Conservation (phyloP, 768 basidiomycete genomes). For the Tephrocybe sp. region DNA sequence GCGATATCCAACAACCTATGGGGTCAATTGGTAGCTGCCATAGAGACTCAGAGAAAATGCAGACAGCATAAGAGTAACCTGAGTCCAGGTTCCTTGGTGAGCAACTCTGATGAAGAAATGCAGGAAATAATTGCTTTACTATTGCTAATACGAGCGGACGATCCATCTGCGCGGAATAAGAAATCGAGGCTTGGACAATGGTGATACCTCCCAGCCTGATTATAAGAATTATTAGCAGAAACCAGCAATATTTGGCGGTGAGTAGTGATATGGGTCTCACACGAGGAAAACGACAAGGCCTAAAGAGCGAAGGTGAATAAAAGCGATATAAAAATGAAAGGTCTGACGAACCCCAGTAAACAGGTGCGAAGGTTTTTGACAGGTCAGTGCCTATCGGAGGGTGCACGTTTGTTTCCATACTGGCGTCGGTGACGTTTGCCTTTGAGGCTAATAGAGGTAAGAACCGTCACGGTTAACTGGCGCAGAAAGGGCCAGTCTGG, state of each 20-base stretch:
- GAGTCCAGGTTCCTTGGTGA: not conserved
- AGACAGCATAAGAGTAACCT: conserved; percentile 31
- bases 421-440: not conserved
- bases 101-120: not conserved
- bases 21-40: not conserved
- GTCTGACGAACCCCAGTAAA: conserved; percentile 29
- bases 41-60: not conserved
- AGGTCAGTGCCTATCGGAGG: conserved; percentile 17
- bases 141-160: conserved; percentile 22
- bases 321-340: not conserved
- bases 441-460: no score
- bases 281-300: conserved; percentile 29
- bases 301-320: not conserved
- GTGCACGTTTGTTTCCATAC: not conserved
- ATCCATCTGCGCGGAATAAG: conserved; percentile 34
- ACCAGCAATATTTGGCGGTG: no score
- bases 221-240: not conserved
- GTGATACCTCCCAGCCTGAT: conserved; percentile 40
- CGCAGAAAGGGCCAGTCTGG: no score
- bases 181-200: conserved; percentile 40
- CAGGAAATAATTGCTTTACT: conserved; percentile 20
- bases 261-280: no score
- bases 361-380: conserved; percentile 24
- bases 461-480: no score
- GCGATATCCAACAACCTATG: conserved; percentile 34